A percentile compares a stretch with the other conserved stretches of the same genome.
Conservation (phyloP, 2,329 filamentous ascomycete genomes). For the Exophiala mesophila region DNA sequence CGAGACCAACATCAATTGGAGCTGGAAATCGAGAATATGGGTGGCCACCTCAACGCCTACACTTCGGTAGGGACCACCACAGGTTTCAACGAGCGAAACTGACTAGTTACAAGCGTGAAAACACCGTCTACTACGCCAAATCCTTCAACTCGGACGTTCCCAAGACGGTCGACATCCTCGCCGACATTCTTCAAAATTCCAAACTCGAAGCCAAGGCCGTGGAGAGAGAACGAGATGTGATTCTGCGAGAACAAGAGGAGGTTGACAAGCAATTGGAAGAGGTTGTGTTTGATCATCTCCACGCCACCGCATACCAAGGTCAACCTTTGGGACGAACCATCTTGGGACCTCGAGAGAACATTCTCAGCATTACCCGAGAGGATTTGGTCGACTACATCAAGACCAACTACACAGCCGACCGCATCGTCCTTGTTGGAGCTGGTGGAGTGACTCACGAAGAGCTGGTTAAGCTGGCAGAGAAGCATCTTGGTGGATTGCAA, state of each 20-base stretch:
- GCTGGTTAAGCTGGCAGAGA: conserved; percentile 92
- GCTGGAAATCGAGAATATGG: conserved; percentile 99
- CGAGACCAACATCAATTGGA: conserved; percentile 95
- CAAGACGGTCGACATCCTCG: conserved; percentile 93
- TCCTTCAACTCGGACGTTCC: conserved; percentile 97
- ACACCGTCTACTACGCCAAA: conserved; percentile 99
- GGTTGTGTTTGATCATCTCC: conserved; percentile 98
- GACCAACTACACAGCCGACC: conserved; percentile 98
- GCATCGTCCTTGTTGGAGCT: conserved; percentile 96
- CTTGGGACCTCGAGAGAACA: conserved; percentile 96
- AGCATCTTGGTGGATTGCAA: conserved; percentile 82
- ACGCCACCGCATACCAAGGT: conserved; percentile 94
- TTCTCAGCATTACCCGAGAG: conserved; percentile 86
- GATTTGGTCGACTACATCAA: conserved; percentile 97
- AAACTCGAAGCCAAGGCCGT: conserved; percentile 91
- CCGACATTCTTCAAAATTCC: conserved; percentile 99
- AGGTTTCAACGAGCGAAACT: too few species aligned
- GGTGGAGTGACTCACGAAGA: conserved; percentile 91
- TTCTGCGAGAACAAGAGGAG: conserved; percentile 97
- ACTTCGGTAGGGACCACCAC: conserved; percentile 75
- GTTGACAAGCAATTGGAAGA: conserved; percentile 99
- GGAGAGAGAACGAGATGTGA: conserved; percentile 97
- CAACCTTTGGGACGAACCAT: conserved; percentile 97
- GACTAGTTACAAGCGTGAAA: conserved; percentile 93
- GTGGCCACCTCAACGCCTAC: conserved; percentile 97